These are phyloP conservation scores for Pseudoneurospora amorphoporcata DNA, from an alignment of 495 filamentous ascomycete species.

Conservation along the genomic window DNA sequence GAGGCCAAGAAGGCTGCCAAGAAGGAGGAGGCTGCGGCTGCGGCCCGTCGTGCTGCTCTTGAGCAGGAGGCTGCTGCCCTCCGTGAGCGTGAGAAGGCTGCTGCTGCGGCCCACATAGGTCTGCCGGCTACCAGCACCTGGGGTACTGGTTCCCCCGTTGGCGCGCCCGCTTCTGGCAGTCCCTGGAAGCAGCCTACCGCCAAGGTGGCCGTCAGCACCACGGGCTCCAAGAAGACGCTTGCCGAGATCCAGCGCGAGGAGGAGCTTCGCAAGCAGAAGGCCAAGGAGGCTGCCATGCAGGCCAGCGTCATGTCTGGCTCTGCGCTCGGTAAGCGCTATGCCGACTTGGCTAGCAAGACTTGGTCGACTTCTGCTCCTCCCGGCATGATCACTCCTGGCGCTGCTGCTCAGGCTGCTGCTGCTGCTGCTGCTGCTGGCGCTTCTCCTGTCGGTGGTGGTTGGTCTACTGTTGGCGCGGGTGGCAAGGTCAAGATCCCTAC, in stretches of 20 bases:
- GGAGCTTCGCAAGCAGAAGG: conserved; percentile 75
- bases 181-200: conserved; percentile 50
- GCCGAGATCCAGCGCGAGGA: conserved; percentile 97
- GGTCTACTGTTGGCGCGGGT: conserved; percentile 93
- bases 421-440: conserved; percentile 12
- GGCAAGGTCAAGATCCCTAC: conserved; percentile 76
- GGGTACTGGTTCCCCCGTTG: conserved; percentile 63
- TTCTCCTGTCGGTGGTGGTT: conserved; percentile 47
- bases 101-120: conserved; percentile 53
- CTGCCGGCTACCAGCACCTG: conserved; percentile 85
- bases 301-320: conserved; percentile 38
- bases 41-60: conserved; percentile 59
- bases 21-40: conserved; percentile 71
- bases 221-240: conserved; percentile 70
- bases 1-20: conserved; percentile 92
- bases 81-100: conserved; percentile 50
- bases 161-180: conserved; percentile 43
- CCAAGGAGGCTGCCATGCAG: conserved; percentile 42
- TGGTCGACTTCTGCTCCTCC: conserved; percentile 8
- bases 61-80: conserved; percentile 64
- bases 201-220: conserved; percentile 22
- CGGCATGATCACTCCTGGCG: conserved; percentile 1
- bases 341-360: conserved; percentile 80
- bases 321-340: conserved; percentile 73
- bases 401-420: conserved; percentile 13